Conservation (phyloP, 2,329 filamentous ascomycete species). For the Aureobasidium sp. region DNA sequence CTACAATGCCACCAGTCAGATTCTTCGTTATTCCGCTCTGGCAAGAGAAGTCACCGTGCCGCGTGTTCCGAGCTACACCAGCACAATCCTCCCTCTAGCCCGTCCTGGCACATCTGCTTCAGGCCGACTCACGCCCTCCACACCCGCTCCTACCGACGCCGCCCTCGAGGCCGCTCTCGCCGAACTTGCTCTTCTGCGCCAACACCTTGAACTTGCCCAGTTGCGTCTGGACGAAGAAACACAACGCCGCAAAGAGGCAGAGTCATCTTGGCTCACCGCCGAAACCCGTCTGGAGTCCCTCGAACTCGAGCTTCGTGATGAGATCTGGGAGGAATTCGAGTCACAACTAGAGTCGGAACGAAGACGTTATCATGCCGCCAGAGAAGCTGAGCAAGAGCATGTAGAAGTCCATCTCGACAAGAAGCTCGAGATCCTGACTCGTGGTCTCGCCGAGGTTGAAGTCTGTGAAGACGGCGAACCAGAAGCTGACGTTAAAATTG, state of each 20-base stretch:
- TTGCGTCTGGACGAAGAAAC: conserved; percentile 64
- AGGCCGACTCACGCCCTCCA: conserved; percentile 41
- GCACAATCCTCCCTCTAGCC: conserved; percentile 51
- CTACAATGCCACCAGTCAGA: conserved; percentile 94
- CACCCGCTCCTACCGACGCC: conserved; percentile 32
- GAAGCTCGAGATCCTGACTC: conserved; percentile 70
- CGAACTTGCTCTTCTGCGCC: conserved; percentile 71
- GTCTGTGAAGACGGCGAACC: conserved; percentile 37
- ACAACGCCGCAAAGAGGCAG: conserved; percentile 61
- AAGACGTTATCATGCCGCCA: conserved; percentile 69
- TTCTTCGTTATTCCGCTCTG: conserved; percentile 86
- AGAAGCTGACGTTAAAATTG: conserved; percentile 25
- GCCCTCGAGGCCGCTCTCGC: conserved; percentile 77
- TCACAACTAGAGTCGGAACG: conserved; percentile 65
- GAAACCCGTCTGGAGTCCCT: conserved; percentile 62
- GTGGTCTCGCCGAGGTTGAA: conserved; percentile 43
- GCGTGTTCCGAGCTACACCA: conserved; percentile 74
- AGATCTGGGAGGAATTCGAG: conserved; percentile 84
- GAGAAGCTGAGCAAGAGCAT: conserved; percentile 68
- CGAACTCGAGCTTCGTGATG: conserved; percentile 80
- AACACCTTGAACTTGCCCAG: conserved; percentile 70
- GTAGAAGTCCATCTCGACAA: conserved; percentile 80
- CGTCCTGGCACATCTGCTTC: conserved; percentile 21
- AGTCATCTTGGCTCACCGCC: conserved; percentile 63
- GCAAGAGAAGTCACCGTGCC: conserved; percentile 90